These are phyloP conservation scores for Yarrowia osloensis DNA, from an alignment of 805 yeast species.

Conservation along the genomic window DNA sequence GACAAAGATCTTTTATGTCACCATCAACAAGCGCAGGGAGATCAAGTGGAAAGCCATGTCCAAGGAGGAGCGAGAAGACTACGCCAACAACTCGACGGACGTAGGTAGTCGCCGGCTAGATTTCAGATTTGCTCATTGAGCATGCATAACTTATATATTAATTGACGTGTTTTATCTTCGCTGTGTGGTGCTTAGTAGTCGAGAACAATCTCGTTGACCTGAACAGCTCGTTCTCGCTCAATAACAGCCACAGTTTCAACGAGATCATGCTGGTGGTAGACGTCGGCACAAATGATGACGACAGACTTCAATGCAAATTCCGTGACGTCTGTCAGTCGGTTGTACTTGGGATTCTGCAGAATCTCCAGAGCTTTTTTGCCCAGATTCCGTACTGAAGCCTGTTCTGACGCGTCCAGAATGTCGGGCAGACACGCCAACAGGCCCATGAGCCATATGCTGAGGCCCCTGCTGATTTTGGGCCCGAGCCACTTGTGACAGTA, in stretches of 20 bases:
- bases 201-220: not conserved
- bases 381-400: slow-evolving; percentile 48
- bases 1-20: slow-evolving; percentile 43
- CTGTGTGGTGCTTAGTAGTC: not conserved
- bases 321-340: slow-evolving; percentile 32
- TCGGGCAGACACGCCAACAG: slow-evolving; percentile 47
- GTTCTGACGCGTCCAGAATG: slow-evolving; percentile 45
- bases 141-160: not conserved
- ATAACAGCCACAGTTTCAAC: not conserved
- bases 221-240: slow-evolving; percentile 8
- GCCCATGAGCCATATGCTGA: slow-evolving; percentile 48
- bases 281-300: slow-evolving; percentile 31
- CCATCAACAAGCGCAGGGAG: slow-evolving; percentile 43
- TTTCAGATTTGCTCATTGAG: slow-evolving; percentile 45
- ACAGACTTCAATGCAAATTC: slow-evolving; percentile 34
- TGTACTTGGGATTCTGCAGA: slow-evolving; percentile 31
- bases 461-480: slow-evolving; percentile 39
- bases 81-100: slow-evolving; percentile 52
- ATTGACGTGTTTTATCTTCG: not conserved
- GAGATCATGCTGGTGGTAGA: slow-evolving; percentile 37
- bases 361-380: slow-evolving; percentile 43
- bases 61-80: slow-evolving; percentile 52
- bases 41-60: slow-evolving; percentile 55
- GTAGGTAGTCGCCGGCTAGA: slow-evolving; percentile 62
- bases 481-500: slow-evolving; percentile 50